Percentiles rank a stretch among this genome's conserved stretches.
phyloP scores from a whole-genome alignment of 2,329 filamentous ascomycete species.

The Sporothrix humicola region DNA sequence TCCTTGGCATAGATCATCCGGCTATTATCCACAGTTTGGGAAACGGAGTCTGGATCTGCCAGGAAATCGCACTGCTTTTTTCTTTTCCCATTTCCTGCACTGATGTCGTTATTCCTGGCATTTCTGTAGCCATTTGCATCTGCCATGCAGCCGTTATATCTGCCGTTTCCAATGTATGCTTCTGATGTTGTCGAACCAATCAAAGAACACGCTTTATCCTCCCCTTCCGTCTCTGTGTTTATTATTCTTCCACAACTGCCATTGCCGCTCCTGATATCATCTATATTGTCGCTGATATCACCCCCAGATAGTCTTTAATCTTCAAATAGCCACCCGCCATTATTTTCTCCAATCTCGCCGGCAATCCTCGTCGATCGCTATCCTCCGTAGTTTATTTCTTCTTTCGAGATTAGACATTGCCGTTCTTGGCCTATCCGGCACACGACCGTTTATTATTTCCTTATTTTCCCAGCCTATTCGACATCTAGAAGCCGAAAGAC shows the following conservation, averaged over 20 bases:
- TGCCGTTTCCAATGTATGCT: constrained; percentile 10
- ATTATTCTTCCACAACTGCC: not conserved
- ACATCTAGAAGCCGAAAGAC: constrained; percentile 21
- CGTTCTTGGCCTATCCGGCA: not conserved
- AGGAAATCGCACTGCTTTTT: not conserved
- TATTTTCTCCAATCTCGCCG: not conserved
- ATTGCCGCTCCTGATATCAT: not conserved
- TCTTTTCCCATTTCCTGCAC: not conserved
- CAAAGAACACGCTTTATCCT: constrained; percentile 17
- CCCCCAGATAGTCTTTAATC: not conserved
- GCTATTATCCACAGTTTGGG: constrained; percentile 1
- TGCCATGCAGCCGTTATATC: not conserved
- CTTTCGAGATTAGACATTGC: not conserved
- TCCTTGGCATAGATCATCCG: not conserved
- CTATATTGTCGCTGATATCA: not conserved
- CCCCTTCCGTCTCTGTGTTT: not conserved
- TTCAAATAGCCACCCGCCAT: not conserved
- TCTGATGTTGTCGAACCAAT: not conserved
- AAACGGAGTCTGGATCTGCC: not conserved
- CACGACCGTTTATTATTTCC: not conserved
- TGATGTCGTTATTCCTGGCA: not conserved
- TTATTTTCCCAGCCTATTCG: not conserved
- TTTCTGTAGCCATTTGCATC: not conserved
- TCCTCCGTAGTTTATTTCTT: not conserved
- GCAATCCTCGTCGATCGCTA: not conserved